A percentile compares a stretch with the other conserved stretches of the same genome.
These are phyloP conservation scores for Leccinum angustisporum DNA, from an alignment of 1,284 basidiomycete species.

Conservation along the genomic window DNA sequence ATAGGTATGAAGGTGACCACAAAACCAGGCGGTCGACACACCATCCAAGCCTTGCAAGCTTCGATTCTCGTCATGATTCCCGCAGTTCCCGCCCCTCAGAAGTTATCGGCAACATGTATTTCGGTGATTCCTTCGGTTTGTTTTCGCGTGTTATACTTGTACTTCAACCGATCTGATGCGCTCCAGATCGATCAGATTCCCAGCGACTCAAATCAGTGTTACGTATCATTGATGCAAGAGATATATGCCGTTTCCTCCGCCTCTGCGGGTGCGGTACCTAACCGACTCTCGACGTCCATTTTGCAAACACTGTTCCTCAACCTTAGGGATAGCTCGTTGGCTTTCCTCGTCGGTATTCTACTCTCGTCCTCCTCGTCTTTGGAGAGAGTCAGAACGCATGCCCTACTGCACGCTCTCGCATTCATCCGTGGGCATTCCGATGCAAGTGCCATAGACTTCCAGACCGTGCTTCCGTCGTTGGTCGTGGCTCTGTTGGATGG, in stretches of 20 bases:
- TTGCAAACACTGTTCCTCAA: constrained; percentile 68
- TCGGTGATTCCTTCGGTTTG: constrained; percentile 20
- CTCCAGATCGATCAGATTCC: constrained; percentile 12
- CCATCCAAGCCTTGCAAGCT: constrained; percentile 54
- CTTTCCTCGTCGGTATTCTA: constrained; percentile 81
- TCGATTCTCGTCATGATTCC: constrained; percentile 52
- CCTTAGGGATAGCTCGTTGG: constrained; percentile 70
- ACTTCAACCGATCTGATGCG: neutral
- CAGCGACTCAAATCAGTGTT: constrained; percentile 40
- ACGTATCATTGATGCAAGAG: constrained; percentile 54
- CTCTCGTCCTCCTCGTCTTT: constrained; percentile 30
- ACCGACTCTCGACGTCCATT: constrained; percentile 52
- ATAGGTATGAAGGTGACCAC: constrained; percentile 48
- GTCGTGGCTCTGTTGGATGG: constrained; percentile 63
- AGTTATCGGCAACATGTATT: constrained; percentile 43
- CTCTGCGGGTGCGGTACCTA: constrained; percentile 37
- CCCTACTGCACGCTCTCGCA: constrained; percentile 68
- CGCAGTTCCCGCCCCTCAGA: constrained; percentile 44
- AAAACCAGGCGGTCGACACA: constrained; percentile 60
- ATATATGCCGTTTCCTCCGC: constrained; percentile 67
- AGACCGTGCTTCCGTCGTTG: constrained; percentile 80
- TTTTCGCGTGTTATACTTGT: neutral
- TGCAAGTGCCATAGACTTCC: constrained; percentile 74
- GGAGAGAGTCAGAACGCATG: constrained; percentile 42
- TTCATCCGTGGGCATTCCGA: constrained; percentile 74